Percentiles rank a stretch among this genome's conserved stretches.
Evolutionary conservation across 1,284 basidiomycete species (phyloP).

Genomic region (Wolfiporia cocos): DNA sequence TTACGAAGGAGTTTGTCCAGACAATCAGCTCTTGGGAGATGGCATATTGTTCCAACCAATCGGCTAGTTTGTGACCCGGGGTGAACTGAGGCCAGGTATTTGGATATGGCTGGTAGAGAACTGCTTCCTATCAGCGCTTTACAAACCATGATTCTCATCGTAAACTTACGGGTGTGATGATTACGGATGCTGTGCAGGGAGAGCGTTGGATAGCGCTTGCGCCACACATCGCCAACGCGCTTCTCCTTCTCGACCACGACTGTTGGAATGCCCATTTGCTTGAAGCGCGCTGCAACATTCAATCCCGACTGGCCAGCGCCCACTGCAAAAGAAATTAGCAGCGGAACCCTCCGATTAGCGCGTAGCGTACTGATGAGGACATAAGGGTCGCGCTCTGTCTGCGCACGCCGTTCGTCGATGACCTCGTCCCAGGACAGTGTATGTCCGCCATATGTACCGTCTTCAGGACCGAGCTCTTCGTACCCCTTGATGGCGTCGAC

Average conservation of each 20-base stretch:
- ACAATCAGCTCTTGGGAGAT: conserved; percentile 52
- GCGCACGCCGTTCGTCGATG: conserved; percentile 9
- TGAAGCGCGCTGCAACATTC: conserved; percentile 44
- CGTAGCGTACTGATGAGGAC: conserved; percentile 22
- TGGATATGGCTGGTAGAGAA: conserved; percentile 29
- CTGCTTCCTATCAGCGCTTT: conserved; percentile 15
- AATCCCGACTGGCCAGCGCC: conserved; percentile 52
- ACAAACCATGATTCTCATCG: not conserved
- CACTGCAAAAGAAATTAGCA: conserved; percentile 22
- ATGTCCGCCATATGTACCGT: conserved; percentile 11
- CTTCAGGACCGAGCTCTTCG: conserved; percentile 18
- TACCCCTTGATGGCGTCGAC: conserved; percentile 24
- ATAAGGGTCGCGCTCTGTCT: conserved; percentile 19
- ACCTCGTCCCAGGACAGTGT: conserved; percentile 16
- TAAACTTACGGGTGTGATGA: conserved; percentile 29
- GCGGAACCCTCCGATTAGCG: not conserved
- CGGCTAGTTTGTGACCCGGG: conserved; percentile 37
- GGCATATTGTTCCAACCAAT: conserved; percentile 63
- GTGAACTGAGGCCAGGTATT: conserved; percentile 22
- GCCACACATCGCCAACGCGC: conserved; percentile 49
- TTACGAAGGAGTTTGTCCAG: conserved; percentile 47
- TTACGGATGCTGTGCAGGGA: conserved; percentile 37
- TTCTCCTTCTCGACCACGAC: conserved; percentile 41
- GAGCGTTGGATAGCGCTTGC: conserved; percentile 42
- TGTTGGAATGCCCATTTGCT: conserved; percentile 39